Conservation (phyloP, 805 yeast species). For the Saturnispora saitoi region DNA sequence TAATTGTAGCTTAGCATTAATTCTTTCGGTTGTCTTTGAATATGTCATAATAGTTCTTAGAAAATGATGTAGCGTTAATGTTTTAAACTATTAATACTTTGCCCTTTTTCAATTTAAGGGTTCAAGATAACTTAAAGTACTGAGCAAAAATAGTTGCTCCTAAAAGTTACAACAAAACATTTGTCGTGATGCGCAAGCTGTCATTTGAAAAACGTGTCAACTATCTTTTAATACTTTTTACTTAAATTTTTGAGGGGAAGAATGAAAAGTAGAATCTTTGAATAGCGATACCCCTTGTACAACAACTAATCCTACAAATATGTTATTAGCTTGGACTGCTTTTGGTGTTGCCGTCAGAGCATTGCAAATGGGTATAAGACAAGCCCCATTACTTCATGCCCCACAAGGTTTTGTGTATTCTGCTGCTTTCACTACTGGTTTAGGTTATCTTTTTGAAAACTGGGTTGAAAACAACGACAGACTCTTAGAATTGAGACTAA, state of each 20-base stretch:
- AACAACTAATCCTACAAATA: background rate
- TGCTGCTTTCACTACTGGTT: constrained; percentile 36
- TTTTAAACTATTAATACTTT: background rate
- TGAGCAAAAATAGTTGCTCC: constrained; percentile 22
- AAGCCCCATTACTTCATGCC: constrained; percentile 30
- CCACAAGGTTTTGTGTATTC: constrained; percentile 36
- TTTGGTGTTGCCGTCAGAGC: constrained; percentile 37
- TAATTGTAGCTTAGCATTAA: too few relatives aligned
- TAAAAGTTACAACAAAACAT: background rate
- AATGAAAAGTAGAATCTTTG: background rate
- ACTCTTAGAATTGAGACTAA: constrained; percentile 31
- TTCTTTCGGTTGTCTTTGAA: too few relatives aligned
- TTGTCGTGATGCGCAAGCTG: background rate
- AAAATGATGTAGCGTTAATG: too few relatives aligned
- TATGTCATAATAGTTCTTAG: too few relatives aligned
- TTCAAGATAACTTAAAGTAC: constrained; percentile 28
- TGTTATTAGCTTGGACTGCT: constrained; percentile 32
- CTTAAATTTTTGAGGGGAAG: background rate
- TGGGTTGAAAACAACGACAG: constrained; percentile 33
- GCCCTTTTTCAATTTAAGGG: background rate
- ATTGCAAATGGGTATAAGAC: constrained; percentile 36
- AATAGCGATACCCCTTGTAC: background rate
- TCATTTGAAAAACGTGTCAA: background rate
- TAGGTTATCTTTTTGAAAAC: constrained; percentile 33
- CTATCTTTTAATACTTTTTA: background rate